A percentile compares a stretch with the other conserved stretches of the same genome.
Evolutionary conservation across 495 filamentous ascomycete species (phyloP).

Genomic region (Parathielavia appendiculata): DNA sequence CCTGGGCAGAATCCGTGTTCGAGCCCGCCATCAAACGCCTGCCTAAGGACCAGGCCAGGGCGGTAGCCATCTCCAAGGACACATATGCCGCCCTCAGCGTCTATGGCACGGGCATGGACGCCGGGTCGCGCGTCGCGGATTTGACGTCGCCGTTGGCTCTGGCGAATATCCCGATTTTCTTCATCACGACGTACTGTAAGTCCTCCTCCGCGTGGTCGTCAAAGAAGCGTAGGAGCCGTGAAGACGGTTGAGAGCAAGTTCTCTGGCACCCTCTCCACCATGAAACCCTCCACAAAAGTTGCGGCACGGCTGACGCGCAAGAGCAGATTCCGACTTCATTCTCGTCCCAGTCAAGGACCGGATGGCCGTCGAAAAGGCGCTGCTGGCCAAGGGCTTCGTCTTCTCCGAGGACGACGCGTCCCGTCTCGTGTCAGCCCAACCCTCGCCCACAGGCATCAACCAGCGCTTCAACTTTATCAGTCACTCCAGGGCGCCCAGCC

Average conservation of each 20-base stretch:
- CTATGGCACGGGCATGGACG: slow-evolving; percentile 80
- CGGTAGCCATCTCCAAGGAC: slow-evolving; percentile 70
- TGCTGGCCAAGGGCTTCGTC: slow-evolving; percentile 76
- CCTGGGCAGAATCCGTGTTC: slow-evolving; percentile 68
- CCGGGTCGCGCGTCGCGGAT: slow-evolving; percentile 89
- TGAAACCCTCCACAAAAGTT: neutral
- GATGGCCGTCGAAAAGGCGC: slow-evolving; percentile 63
- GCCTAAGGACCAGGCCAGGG: slow-evolving; percentile 42
- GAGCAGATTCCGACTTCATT: slow-evolving; percentile 77
- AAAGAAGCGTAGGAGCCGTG: neutral
- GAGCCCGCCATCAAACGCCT: slow-evolving; percentile 57
- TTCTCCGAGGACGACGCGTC: slow-evolving; percentile 63
- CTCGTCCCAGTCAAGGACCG: slow-evolving; percentile 75
- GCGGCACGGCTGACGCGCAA: neutral
- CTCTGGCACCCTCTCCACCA: no score
- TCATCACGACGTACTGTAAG: slow-evolving; percentile 86
- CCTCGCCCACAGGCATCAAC: slow-evolving; percentile 40
- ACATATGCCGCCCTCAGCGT: slow-evolving; percentile 86
- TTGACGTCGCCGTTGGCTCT: slow-evolving; percentile 85
- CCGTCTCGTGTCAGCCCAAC: slow-evolving; percentile 51
- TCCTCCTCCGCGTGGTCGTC: neutral
- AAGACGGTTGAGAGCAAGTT: no score
- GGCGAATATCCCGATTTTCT: slow-evolving; percentile 93
- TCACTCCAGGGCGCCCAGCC: slow-evolving; percentile 37
- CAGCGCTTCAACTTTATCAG: slow-evolving; percentile 14